These are phyloP conservation scores for Eucalyptus tenuipes DNA, from an alignment of 345 rosid genomes.

Conservation along the genomic window DNA sequence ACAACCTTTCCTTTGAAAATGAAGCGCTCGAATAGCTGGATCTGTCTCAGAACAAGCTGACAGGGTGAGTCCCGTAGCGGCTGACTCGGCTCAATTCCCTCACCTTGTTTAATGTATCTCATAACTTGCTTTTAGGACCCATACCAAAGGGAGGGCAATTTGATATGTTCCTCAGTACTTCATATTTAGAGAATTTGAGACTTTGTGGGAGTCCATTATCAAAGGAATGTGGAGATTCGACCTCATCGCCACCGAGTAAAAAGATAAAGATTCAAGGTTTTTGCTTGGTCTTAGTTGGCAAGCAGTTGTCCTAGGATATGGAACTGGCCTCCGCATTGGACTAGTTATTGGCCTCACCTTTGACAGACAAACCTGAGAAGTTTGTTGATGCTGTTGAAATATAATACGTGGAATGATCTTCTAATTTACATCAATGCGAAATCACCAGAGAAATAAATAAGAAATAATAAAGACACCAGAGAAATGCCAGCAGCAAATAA, in stretches of 20 bases:
- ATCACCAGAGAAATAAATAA: no score
- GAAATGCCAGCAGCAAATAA: no score
- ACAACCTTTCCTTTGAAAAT: no score
- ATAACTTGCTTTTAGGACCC: constrained; percentile 7
- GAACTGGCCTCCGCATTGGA: not conserved
- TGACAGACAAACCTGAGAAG: not conserved
- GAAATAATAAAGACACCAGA: no score
- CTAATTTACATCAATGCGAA: no score
- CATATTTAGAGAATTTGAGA: constrained; percentile 3
- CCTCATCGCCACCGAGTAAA: not conserved
- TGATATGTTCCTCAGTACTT: not conserved
- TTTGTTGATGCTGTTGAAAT: no score
- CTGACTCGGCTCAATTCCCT: constrained; percentile 7
- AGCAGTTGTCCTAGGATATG: constrained; percentile 2
- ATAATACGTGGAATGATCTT: no score
- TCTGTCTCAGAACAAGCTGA: constrained; percentile 8
- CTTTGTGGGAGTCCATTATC: constrained; percentile 8
- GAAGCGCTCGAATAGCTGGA: constrained; percentile 3
- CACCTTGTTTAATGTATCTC: not conserved
- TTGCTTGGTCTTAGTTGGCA: not conserved
- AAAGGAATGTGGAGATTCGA: not conserved
- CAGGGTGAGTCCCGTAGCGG: constrained; percentile 1
- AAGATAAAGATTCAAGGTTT: not conserved
- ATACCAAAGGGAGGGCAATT: constrained; percentile 9
- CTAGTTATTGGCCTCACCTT: not conserved